phyloP scores from a whole-genome alignment of 345 rosid genomes.

The Syzygium jambos region DNA sequence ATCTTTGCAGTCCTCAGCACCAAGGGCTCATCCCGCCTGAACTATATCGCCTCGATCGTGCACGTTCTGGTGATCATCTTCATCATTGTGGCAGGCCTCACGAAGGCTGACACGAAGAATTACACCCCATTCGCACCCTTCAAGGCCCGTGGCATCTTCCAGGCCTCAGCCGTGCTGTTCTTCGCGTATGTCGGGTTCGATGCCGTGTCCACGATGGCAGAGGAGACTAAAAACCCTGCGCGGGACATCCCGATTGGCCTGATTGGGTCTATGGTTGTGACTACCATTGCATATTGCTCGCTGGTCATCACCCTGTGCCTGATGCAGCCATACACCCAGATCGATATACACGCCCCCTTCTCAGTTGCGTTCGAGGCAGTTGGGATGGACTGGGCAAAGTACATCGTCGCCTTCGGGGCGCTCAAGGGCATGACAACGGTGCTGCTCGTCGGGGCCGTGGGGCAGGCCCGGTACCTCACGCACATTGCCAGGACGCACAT shows the following conservation, averaged over 20 bases:
- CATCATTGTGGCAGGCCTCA: slow-evolving; percentile 37
- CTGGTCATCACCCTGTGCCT: slow-evolving; percentile 21
- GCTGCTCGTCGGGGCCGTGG: slow-evolving; percentile 28
- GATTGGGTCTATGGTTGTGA: slow-evolving; percentile 23
- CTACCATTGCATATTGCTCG: slow-evolving; percentile 13
- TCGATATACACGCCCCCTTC: slow-evolving; percentile 25
- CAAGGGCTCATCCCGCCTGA: slow-evolving; percentile 40
- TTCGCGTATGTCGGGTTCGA: slow-evolving; percentile 41
- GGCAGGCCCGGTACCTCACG: slow-evolving; percentile 40
- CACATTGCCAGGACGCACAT: slow-evolving; percentile 46
- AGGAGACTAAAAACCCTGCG: slow-evolving; percentile 36
- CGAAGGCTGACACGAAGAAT: slow-evolving; percentile 21
- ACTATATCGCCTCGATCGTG: slow-evolving; percentile 28
- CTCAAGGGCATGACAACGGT: slow-evolving; percentile 40
- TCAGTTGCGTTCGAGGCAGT: slow-evolving; percentile 29
- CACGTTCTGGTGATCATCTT: slow-evolving; percentile 29
- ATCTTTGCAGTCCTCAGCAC: slow-evolving; percentile 38
- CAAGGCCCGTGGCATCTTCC: slow-evolving; percentile 24
- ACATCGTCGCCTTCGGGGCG: slow-evolving; percentile 32
- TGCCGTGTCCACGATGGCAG: slow-evolving; percentile 41
- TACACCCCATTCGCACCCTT: slow-evolving; percentile 17
- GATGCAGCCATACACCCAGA: slow-evolving; percentile 15
- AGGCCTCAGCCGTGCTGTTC: slow-evolving; percentile 31
- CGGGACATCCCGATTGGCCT: slow-evolving; percentile 37
- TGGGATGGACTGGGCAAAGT: slow-evolving; percentile 39